Conservation (phyloP, 2,329 filamentous ascomycete genomes). For the Phoma sp. region DNA sequence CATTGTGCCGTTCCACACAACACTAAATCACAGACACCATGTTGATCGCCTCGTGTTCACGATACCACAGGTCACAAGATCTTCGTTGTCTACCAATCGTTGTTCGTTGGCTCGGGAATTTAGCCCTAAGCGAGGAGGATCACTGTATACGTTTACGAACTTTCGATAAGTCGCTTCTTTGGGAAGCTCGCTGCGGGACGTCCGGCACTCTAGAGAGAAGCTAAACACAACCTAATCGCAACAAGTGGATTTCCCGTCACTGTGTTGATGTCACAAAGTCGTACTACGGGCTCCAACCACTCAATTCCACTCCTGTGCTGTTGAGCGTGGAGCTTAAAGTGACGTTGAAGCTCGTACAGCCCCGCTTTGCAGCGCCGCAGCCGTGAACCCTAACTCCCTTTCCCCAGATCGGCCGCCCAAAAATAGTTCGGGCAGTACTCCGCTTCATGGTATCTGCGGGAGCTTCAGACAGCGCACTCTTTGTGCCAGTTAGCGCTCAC, state of each 20-base stretch:
- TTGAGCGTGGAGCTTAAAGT: conserved; percentile 1
- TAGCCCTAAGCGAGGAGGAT: conserved; percentile 16
- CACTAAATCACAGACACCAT: conserved; percentile 17
- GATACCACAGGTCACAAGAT: conserved; percentile 8
- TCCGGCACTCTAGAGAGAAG: background rate
- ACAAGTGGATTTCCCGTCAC: background rate
- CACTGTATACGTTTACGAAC: conserved; percentile 13
- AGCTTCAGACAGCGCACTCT: background rate
- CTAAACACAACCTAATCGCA: too few species aligned
- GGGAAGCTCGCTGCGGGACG: background rate
- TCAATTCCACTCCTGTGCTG: background rate
- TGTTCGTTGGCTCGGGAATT: conserved; percentile 4
- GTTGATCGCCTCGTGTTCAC: conserved; percentile 21
- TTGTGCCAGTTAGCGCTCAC: background rate
- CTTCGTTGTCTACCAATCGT: background rate
- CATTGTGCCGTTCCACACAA: conserved; percentile 15
- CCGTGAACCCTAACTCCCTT: conserved; percentile 5
- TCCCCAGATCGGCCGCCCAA: conserved; percentile 3
- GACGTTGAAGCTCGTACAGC: conserved; percentile 8
- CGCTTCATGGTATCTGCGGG: background rate
- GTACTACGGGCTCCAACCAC: background rate
- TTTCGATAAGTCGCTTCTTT: conserved; percentile 16
- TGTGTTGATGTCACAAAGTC: conserved; percentile 5
- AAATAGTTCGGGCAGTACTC: conserved; percentile 4
- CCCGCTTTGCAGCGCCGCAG: conserved; percentile 8